These are phyloP conservation scores for Linanthus parryae DNA, from an alignment of 148 eudicot species.

Conservation along the genomic window DNA sequence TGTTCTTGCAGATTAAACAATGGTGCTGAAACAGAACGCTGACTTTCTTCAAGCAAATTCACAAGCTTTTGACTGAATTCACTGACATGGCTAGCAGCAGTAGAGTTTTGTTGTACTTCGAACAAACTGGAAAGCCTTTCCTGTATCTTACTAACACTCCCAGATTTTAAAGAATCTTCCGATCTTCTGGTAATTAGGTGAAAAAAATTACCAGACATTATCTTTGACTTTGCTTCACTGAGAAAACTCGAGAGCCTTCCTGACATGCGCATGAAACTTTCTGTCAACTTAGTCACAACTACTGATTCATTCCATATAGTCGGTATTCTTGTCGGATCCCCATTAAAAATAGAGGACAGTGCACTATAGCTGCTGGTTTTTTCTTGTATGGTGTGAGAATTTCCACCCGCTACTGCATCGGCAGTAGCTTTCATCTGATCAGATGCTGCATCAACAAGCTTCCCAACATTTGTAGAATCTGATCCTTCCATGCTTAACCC, in stretches of 20 bases:
- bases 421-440: slow-evolving; percentile 61
- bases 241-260: slow-evolving; percentile 85
- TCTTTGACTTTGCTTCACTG: slow-evolving; percentile 63
- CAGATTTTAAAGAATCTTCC: slow-evolving; percentile 64
- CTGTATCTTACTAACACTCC: slow-evolving; percentile 56
- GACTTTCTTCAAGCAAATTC: slow-evolving; percentile 80
- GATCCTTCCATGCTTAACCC: slow-evolving; percentile 67
- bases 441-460: slow-evolving; percentile 56
- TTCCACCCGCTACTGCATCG: slow-evolving; percentile 38
- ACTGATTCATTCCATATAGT: slow-evolving; percentile 69
- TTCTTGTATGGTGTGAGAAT: slow-evolving; percentile 22
- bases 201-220: slow-evolving; percentile 63
- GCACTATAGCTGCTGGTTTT: no score
- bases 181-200: slow-evolving; percentile 74
- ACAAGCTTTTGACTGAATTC: slow-evolving; percentile 86
- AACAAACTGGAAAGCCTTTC: slow-evolving; percentile 55
- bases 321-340: slow-evolving; percentile 32
- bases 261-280: slow-evolving; percentile 68
- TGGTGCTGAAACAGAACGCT: slow-evolving; percentile 85
- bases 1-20: slow-evolving; percentile 78
- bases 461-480: slow-evolving; percentile 52
- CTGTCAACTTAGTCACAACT: slow-evolving; percentile 62
- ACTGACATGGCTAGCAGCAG: slow-evolving; percentile 59
- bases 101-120: slow-evolving; percentile 58
- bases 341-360: slow-evolving; percentile 27